Evolutionary conservation across 1,139 yeast species (phyloP).

Genomic region (Meyerozyma carpophila): DNA sequence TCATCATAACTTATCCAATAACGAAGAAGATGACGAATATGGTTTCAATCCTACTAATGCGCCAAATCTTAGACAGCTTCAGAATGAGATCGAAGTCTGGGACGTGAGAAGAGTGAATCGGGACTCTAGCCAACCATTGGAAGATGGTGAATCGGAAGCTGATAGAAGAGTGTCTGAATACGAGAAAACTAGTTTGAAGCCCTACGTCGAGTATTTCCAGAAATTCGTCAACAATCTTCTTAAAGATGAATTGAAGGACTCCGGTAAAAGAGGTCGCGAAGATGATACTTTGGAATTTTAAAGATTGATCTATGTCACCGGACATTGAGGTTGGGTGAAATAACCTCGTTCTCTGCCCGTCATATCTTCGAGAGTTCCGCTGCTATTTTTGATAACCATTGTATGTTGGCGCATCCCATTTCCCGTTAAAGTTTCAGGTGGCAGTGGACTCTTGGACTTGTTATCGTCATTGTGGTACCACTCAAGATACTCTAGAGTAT

Average conservation of each 20-base stretch:
- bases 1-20: constrained; percentile 26
- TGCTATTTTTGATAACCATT: constrained; percentile 33
- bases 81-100: constrained; percentile 47
- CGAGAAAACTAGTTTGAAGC: constrained; percentile 67
- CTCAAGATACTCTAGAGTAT: constrained; percentile 49
- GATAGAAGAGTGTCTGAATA: constrained; percentile 33
- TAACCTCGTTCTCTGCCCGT: constrained; percentile 10
- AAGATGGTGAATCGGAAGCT: constrained; percentile 20
- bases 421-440: constrained; percentile 2
- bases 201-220: constrained; percentile 68
- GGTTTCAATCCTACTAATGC: constrained; percentile 76
- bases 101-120: constrained; percentile 27
- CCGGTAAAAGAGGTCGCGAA: constrained; percentile 41
- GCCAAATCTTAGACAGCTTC: constrained; percentile 66
- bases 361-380: constrained; percentile 29
- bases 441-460: constrained; percentile 7
- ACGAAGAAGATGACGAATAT: constrained; percentile 33
- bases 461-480: constrained; percentile 55
- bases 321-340: constrained; percentile 14
- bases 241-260: constrained; percentile 47
- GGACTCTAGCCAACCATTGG: constrained; percentile 22
- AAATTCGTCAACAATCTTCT: constrained; percentile 54
- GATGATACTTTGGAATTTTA: constrained; percentile 25
- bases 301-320: constrained; percentile 13
- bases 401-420: constrained; percentile 18